phyloP scores from a whole-genome alignment of 2,329 filamentous ascomycete species.

The Penicillium griseofulvum region DNA sequence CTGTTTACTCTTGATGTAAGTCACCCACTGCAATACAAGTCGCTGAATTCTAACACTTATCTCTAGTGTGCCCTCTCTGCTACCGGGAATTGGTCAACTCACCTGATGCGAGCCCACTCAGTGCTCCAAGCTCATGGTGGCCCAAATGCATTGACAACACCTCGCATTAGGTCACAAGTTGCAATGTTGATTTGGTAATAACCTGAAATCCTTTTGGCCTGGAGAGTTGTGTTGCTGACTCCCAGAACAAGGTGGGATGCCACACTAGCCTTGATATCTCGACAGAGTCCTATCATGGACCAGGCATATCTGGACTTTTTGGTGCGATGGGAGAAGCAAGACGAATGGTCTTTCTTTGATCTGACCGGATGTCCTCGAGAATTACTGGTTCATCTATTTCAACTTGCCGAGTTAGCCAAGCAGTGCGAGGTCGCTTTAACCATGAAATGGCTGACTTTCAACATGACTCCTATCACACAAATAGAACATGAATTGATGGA shows the following conservation, averaged over 20 bases:
- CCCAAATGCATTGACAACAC: constrained; percentile 11
- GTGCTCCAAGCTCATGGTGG: constrained; percentile 25
- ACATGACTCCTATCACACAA: constrained; percentile 22
- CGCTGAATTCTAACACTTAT: background rate
- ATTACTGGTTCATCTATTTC: constrained; percentile 25
- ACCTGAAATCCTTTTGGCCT: background rate
- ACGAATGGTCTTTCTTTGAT: constrained; percentile 32
- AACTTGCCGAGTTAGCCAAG: constrained; percentile 29
- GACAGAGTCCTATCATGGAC: constrained; percentile 27
- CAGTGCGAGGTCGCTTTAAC: constrained; percentile 27
- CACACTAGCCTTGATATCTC: constrained; percentile 33
- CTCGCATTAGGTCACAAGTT: constrained; percentile 28
- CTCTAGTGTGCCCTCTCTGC: constrained; percentile 35
- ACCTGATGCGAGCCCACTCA: constrained; percentile 26
- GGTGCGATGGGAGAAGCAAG: constrained; percentile 17
- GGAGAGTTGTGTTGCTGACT: background rate
- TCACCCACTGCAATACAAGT: background rate
- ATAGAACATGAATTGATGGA: constrained; percentile 10
- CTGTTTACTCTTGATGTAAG: constrained; percentile 36
- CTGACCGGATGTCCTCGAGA: constrained; percentile 35
- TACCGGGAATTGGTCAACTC: constrained; percentile 30
- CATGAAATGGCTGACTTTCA: constrained; percentile 31
- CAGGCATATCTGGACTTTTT: constrained; percentile 22
- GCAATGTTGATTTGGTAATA: constrained; percentile 33
- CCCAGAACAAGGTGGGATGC: constrained; percentile 24